Conservation (phyloP, 1,284 basidiomycete species). For the Xerocomus minutiporus region DNA sequence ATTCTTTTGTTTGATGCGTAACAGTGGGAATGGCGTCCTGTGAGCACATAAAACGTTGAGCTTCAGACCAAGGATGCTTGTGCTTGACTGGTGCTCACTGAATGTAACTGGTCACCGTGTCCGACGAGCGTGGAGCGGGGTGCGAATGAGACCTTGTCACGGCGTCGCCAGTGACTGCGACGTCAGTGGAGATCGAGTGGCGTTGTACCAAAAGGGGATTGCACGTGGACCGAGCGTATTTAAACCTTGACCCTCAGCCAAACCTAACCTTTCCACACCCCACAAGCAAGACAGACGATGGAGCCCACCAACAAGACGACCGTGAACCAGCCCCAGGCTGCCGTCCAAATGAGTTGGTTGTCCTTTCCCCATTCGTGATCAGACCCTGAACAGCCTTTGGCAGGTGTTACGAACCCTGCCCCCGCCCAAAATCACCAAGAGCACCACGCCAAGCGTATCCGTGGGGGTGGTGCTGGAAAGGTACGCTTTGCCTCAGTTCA, state of each 20-base stretch:
- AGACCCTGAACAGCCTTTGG: background rate
- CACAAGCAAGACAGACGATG: slow-evolving; percentile 30
- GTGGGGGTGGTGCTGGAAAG: slow-evolving; percentile 48
- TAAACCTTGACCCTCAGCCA: slow-evolving; percentile 10
- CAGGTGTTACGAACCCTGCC: slow-evolving; percentile 40
- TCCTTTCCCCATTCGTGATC: background rate
- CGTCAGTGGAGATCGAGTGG: slow-evolving; percentile 3
- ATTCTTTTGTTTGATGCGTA: background rate
- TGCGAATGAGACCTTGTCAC: background rate
- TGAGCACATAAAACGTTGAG: no score
- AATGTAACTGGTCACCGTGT: no score
- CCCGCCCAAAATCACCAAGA: slow-evolving; percentile 35
- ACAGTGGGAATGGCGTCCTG: background rate
- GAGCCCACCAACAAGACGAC: slow-evolving; percentile 37
- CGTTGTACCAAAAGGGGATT: background rate
- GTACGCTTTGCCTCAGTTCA: slow-evolving; percentile 20
- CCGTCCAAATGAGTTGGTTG: slow-evolving; percentile 46
- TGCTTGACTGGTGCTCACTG: no score
- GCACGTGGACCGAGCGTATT: slow-evolving; percentile 23
- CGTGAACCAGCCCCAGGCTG: slow-evolving; percentile 42
- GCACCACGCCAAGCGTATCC: slow-evolving; percentile 42
- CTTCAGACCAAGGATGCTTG: no score
- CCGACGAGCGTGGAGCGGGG: no score
- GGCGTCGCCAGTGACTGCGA: no score
- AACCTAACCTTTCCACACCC: slow-evolving; percentile 7